These are phyloP conservation scores for Eustoma russellianum DNA, from an alignment of 257 asterid species.

Conservation along the genomic window DNA sequence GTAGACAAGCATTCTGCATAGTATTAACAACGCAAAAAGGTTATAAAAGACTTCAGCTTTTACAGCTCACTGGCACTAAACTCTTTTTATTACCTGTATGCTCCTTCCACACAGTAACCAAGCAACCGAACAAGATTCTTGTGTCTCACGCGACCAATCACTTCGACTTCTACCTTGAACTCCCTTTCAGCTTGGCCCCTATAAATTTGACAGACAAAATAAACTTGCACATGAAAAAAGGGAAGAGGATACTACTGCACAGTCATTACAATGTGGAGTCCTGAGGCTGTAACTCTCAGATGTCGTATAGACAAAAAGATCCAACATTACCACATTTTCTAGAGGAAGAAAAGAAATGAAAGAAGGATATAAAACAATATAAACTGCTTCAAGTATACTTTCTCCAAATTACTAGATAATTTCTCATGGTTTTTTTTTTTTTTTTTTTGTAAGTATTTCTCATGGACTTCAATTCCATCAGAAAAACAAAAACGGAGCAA, in stretches of 20 bases:
- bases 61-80: slow-evolving; percentile 1
- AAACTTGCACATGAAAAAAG: slow-evolving; percentile 12
- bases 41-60: slow-evolving; percentile 11
- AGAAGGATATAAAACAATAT: not conserved
- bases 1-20: slow-evolving; percentile 81
- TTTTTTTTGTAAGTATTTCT: slow-evolving; percentile 2
- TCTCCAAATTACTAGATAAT: too few species aligned
- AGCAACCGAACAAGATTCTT: slow-evolving; percentile 86
- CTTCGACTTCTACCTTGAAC: slow-evolving; percentile 92
- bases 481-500: not conserved
- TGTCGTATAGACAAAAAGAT: not conserved
- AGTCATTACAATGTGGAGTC: not conserved
- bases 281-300: not conserved
- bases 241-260: slow-evolving; percentile 14
- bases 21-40: not conserved
- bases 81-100: slow-evolving; percentile 50
- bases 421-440: too few species aligned
- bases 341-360: not conserved
- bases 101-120: slow-evolving; percentile 98
- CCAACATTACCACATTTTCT: too few species aligned
- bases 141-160: slow-evolving; percentile 93
- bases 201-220: slow-evolving; percentile 8
- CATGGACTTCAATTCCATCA: not conserved
- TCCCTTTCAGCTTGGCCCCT: slow-evolving; percentile 98
- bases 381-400: too few species aligned